A percentile compares a stretch with the other conserved stretches of the same genome.
Conservation (phyloP, 495 filamentous ascomycete genomes). For the Zalerion maritima region DNA sequence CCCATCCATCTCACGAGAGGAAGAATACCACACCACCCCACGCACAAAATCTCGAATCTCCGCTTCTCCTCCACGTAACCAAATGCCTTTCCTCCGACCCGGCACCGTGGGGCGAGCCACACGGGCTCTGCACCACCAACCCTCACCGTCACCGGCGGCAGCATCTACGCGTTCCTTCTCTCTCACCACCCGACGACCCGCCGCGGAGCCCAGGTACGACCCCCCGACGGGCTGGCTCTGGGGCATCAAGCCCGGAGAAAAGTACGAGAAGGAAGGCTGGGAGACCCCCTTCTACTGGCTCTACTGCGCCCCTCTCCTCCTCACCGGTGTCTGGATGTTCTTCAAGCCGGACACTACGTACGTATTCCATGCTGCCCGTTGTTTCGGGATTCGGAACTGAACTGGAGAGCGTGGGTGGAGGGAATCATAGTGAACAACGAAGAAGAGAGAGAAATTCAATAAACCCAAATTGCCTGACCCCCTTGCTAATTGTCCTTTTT, state of each 20-base stretch:
- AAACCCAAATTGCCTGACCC: too few species aligned
- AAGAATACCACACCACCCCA: too few species aligned
- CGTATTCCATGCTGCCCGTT: conserved; percentile 24
- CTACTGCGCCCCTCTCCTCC: conserved; percentile 67
- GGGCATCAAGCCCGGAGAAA: conserved; percentile 82
- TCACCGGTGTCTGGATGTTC: conserved; percentile 70
- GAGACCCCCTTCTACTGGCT: conserved; percentile 79
- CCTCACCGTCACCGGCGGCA: conserved; percentile 5
- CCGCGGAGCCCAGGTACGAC: conserved; percentile 66
- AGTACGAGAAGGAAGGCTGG: conserved; percentile 92
- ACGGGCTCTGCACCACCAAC: conserved; percentile 7
- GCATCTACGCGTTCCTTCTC: conserved; percentile 16
- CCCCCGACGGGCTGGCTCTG: conserved; percentile 84
- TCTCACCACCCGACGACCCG: conserved; percentile 17
- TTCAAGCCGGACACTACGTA: conserved; percentile 99
- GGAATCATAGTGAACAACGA: neutral
- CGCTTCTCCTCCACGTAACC: too few species aligned
- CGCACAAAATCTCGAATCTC: too few species aligned
- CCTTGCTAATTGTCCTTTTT: conserved; percentile 7
- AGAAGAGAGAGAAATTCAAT: too few species aligned
- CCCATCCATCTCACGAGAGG: too few species aligned
- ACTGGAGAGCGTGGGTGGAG: neutral
- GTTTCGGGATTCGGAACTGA: neutral
- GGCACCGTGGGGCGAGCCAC: too few species aligned
- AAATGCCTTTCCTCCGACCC: too few species aligned